Conservation (phyloP, 306 rosid genomes). For the Sechiopsis laciniata region DNA sequence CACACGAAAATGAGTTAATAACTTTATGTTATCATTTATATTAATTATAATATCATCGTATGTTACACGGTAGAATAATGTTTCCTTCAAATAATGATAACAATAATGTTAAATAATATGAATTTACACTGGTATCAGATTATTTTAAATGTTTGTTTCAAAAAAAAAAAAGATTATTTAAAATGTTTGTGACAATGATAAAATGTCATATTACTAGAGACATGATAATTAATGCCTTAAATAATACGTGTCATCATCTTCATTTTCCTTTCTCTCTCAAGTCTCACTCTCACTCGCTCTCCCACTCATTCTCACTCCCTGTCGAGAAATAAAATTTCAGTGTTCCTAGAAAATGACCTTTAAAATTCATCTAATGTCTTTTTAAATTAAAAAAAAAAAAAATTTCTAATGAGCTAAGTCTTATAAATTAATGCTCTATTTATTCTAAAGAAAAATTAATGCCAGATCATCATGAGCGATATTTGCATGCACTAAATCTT, state of each 20-base stretch:
- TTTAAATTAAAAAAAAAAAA: no score
- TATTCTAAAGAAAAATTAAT: no score
- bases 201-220: neutral
- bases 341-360: neutral
- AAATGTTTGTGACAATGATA: neutral
- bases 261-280: neutral
- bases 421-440: conserved; percentile 2
- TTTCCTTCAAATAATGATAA: neutral
- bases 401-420: no score
- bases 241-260: neutral
- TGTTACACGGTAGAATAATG: neutral
- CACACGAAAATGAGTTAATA: no score
- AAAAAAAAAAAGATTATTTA: neutral
- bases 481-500: no score
- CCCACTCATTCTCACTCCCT: neutral
- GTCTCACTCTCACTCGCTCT: neutral
- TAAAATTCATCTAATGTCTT: neutral
- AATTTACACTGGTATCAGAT: neutral
- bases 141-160: no score
- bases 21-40: no score
- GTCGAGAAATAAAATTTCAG: neutral
- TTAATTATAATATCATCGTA: no score
- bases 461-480: no score
- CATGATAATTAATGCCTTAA: neutral
- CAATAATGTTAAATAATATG: neutral